Evolutionary conservation across 768 basidiomycete species (phyloP).

Genomic region (Thelephora ganbajun): DNA sequence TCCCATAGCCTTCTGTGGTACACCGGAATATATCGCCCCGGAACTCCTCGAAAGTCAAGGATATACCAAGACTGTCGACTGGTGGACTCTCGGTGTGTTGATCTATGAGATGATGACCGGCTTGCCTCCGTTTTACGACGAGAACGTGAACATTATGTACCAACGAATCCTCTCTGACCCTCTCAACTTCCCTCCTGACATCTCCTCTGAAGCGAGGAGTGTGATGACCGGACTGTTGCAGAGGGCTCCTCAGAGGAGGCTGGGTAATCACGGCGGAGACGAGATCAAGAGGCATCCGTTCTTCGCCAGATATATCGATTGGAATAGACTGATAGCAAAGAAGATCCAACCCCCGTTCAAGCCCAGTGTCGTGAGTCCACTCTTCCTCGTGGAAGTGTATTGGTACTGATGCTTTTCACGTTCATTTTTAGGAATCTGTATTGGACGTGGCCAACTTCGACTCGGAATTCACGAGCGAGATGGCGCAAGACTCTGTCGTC

Average conservation of each 20-base stretch:
- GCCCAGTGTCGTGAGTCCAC: conserved; percentile 70
- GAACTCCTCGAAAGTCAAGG: conserved; percentile 94
- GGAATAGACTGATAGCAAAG: conserved; percentile 81
- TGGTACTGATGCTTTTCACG: neutral
- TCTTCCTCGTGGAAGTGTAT: neutral
- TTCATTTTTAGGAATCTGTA: conserved; percentile 55
- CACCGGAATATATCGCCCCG: conserved; percentile 96
- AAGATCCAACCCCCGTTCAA: conserved; percentile 98
- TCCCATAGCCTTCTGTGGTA: conserved; percentile 82
- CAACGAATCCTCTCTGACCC: conserved; percentile 91
- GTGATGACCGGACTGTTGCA: conserved; percentile 83
- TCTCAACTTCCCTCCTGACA: conserved; percentile 81
- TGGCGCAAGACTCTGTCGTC: conserved; percentile 91
- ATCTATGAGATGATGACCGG: conserved; percentile 98
- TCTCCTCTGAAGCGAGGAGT: conserved; percentile 76
- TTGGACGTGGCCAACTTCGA: conserved; percentile 96
- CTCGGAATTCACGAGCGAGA: conserved; percentile 92
- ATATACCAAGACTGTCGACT: conserved; percentile 97
- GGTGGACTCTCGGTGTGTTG: conserved; percentile 96
- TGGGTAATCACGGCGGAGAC: conserved; percentile 89
- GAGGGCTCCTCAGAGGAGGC: conserved; percentile 71
- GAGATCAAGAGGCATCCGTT: conserved; percentile 95
- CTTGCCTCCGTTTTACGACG: conserved; percentile 96
- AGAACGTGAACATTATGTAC: conserved; percentile 97
- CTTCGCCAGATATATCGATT: conserved; percentile 89